Base-by-base conservation (phyloP, 176 grass and related monocot species). In the Paspalum vaginatum region DNA sequence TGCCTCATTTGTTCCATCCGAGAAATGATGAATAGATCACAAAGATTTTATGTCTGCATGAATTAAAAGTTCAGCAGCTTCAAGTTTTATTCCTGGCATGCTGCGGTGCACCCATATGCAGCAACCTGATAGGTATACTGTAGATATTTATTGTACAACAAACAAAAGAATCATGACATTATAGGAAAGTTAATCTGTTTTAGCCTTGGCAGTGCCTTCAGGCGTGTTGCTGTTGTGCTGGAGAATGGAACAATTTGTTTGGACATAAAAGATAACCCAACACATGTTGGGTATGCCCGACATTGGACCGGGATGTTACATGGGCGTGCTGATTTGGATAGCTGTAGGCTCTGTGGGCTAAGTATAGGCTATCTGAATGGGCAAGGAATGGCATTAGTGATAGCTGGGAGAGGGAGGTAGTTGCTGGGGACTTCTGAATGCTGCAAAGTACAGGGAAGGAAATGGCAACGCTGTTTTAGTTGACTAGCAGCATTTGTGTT, bases 1-100 rank as follows among this genome's bases (percentile, higher is more conserved):
- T 84, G 60, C 49, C 6, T 79, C 52, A 61, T 74, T 74, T 78
- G 27, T 17, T 79, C 11, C 39, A 21, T 51, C 32, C 44, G 57
- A 12, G 17, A 9, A 40, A 21, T 51, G 17, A 39, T 22, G 5
- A n/a, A 21, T 47, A 72, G 57, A 22, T 11, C 7, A 21, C 58
- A 32, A 11, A 37, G 49, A 65, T 57, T 9, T 64, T 16, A 8
- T 77, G 15, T 48, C 8, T 76, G 43, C 0, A 41, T 75, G 42
- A 69, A 54, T 15, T 52, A 38, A 48, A 74, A 41, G 61, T 42
- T 9, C 8, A 9, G 48, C 76, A 42, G 14, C 37, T 52, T 65
- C 6, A 14, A 39, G 26, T 39, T 78, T 20, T 52, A 17, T 57
- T 74, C 53, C 20, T 74, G 32, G 27, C 54, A n/a, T 54, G 9